A percentile compares a stretch with the other conserved stretches of the same genome.
These are phyloP conservation scores for Termitomyces eurrhizus DNA, from an alignment of 768 basidiomycete species.

Conservation along the genomic window DNA sequence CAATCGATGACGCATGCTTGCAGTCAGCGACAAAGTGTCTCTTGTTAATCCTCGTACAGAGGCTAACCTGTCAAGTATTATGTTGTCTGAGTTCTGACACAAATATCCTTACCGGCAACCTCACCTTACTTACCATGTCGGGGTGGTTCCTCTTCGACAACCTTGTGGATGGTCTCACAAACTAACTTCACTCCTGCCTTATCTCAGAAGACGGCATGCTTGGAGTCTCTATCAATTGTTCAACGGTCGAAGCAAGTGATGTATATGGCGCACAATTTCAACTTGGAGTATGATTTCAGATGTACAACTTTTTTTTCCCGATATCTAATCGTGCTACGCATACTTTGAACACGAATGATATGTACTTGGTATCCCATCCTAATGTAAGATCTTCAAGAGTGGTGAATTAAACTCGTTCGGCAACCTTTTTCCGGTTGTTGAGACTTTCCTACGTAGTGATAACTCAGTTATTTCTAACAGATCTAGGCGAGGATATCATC, in stretches of 20 bases:
- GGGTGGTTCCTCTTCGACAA: constrained; percentile 1
- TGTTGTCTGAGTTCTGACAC: background rate
- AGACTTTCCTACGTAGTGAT: background rate
- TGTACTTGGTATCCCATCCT: background rate
- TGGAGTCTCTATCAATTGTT: background rate
- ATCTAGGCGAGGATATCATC: background rate
- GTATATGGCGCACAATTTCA: background rate
- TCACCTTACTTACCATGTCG: background rate
- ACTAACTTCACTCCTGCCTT: background rate
- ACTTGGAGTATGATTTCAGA: background rate
- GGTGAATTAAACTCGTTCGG: background rate
- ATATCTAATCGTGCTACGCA: background rate
- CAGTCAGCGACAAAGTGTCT: background rate
- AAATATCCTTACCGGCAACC: background rate
- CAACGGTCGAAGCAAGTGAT: background rate
- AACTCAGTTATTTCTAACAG: background rate
- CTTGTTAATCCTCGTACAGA: background rate
- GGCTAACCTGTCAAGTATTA: constrained; percentile 8
- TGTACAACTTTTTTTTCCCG: background rate
- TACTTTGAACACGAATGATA: background rate
- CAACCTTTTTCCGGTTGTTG: background rate
- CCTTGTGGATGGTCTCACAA: background rate
- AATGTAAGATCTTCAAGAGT: background rate
- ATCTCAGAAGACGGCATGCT: background rate
- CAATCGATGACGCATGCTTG: background rate